phyloP scores from a whole-genome alignment of 495 filamentous ascomycete genomes.

The Penicillium bialowiezense region DNA sequence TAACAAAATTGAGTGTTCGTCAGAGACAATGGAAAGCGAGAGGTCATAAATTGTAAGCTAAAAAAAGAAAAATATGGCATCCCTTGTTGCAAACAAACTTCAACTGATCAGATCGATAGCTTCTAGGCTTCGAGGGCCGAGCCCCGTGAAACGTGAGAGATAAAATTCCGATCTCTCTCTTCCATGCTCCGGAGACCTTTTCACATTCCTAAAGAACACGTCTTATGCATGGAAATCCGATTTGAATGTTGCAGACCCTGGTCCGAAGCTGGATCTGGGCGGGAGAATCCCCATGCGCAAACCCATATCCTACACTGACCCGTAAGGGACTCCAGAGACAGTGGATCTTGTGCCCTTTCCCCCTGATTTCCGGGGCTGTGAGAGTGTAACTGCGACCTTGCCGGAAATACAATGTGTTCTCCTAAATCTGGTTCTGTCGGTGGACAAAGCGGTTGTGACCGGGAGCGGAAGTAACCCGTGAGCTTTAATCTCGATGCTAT shows the following conservation, averaged over 20 bases:
- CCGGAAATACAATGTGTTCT: neutral
- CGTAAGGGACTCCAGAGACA: no score
- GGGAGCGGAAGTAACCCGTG: conserved; percentile 1
- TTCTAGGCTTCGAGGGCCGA: neutral
- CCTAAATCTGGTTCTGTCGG: neutral
- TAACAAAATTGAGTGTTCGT: no score
- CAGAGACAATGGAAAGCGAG: no score
- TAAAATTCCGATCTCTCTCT: neutral
- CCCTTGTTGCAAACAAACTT: neutral
- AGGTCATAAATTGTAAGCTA: no score
- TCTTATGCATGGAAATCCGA: neutral
- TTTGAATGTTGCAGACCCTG: no score
- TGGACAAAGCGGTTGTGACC: conserved; percentile 1
- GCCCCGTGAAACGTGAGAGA: neutral
- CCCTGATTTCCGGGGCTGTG: no score
- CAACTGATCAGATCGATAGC: no score
- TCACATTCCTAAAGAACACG: neutral
- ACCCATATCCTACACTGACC: neutral
- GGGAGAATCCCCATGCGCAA: neutral
- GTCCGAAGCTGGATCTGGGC: no score
- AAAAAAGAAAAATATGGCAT: no score
- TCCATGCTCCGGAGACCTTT: no score
- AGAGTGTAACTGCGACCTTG: neutral
- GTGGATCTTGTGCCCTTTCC: no score
- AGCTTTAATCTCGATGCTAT: neutral